Conservation (phyloP, 1,139 yeast species). For the Yarrowia galli region DNA sequence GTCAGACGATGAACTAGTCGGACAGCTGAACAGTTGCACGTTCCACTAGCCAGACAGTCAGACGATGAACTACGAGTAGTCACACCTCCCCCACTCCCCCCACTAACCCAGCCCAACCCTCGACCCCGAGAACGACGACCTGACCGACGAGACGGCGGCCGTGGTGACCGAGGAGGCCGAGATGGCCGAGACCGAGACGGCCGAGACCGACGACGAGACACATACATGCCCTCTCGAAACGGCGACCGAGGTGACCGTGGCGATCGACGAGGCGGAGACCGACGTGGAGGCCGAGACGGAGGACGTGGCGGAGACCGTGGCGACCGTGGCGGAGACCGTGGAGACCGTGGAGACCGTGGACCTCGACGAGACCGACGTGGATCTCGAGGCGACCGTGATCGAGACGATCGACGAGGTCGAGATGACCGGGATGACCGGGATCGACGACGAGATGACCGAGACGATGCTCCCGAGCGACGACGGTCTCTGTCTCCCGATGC, state of each 20-base stretch:
- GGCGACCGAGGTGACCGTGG: constrained; percentile 33
- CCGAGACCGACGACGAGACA: constrained; percentile 36
- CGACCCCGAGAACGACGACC: constrained; percentile 31
- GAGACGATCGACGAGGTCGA: constrained; percentile 25
- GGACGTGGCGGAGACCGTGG: constrained; percentile 8
- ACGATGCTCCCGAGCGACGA: constrained; percentile 24
- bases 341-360: constrained; percentile 24
- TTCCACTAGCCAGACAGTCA: no score
- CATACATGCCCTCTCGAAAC: constrained; percentile 32
- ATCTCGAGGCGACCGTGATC: constrained; percentile 19
- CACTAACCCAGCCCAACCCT: constrained; percentile 35
- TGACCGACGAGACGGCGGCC: constrained; percentile 17
- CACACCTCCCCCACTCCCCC: background rate
- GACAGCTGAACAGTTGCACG: no score
- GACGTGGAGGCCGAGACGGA: constrained; percentile 27
- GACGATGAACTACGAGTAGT: no score
- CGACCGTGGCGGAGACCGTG: constrained; percentile 1
- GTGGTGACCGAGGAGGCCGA: background rate
- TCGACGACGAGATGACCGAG: constrained; percentile 27
- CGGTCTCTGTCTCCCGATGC: constrained; percentile 35
- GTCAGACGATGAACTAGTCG: no score
- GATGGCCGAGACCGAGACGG: constrained; percentile 8
- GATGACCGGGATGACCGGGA: constrained; percentile 24
- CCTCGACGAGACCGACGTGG: constrained; percentile 35
- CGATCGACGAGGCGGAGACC: constrained; percentile 4